These are phyloP conservation scores for Marsdenia floribunda DNA, from an alignment of 257 asterid species.

Conservation along the genomic window DNA sequence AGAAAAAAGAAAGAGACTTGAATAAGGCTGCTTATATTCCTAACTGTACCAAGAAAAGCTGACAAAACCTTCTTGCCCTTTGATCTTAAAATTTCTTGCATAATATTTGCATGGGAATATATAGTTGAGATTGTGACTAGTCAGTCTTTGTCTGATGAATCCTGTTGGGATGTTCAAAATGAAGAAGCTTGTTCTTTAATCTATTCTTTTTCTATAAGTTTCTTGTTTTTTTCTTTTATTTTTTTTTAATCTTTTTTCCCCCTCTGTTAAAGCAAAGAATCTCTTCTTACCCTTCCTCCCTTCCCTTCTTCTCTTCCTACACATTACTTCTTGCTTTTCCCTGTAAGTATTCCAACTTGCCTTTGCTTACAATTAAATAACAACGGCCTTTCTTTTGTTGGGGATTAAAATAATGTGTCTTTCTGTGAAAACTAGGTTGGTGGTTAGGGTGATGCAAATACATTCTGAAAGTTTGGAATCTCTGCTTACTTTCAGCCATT, in stretches of 20 bases:
- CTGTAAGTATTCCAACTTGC: constrained; percentile 53
- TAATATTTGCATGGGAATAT: constrained; percentile 49
- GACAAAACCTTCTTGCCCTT: constrained; percentile 36
- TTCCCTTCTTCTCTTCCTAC: constrained; percentile 27
- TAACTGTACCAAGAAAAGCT: constrained; percentile 36
- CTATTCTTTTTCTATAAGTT: not conserved
- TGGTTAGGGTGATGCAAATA: constrained; percentile 18
- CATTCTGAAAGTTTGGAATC: constrained; percentile 51
- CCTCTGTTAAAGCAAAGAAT: constrained; percentile 57
- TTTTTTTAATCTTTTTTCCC: no score
- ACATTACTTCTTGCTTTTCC: constrained; percentile 40
- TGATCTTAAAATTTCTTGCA: constrained; percentile 1
- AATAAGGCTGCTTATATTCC: constrained; percentile 36
- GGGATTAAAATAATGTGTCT: constrained; percentile 11
- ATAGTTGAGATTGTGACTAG: constrained; percentile 27
- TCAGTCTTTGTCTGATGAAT: constrained; percentile 24
- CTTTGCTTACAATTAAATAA: constrained; percentile 82
- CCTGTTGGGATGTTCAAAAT: constrained; percentile 40
- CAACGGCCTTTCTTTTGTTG: constrained; percentile 29
- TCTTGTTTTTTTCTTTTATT: not conserved
- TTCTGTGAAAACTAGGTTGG: constrained; percentile 3
- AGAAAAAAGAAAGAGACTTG: constrained; percentile 20
- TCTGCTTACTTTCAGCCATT: constrained; percentile 40
- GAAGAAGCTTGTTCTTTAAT: constrained; percentile 53
- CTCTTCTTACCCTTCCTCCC: constrained; percentile 33